Evolutionary conservation across 257 asterid species (phyloP).

Genomic region (Rehmannia glutinosa): DNA sequence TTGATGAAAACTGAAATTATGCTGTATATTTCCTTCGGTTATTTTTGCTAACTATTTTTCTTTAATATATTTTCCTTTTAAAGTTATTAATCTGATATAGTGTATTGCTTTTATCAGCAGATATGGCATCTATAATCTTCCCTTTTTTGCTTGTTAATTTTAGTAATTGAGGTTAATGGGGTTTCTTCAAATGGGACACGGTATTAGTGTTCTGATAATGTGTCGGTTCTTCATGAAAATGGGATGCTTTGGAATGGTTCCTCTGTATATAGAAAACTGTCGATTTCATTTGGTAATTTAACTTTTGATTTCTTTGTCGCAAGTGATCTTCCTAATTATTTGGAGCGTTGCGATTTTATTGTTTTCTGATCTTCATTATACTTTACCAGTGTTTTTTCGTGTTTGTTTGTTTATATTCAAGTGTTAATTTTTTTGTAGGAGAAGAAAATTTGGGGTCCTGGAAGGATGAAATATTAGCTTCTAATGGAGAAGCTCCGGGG

Average conservation of each 20-base stretch:
- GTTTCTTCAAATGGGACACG: conserved; percentile 5
- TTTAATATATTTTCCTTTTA: too few species aligned
- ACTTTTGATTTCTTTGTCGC: not conserved
- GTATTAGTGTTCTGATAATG: not conserved
- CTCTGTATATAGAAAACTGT: not conserved
- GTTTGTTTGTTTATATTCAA: not conserved
- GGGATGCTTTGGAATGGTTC: not conserved
- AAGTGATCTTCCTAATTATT: conserved; percentile 7
- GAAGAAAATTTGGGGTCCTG: conserved; percentile 61
- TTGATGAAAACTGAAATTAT: too few species aligned
- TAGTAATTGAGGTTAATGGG: conserved; percentile 1
- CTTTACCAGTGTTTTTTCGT: not conserved
- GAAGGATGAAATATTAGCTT: conserved; percentile 60
- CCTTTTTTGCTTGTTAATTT: not conserved
- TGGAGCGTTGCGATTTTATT: not conserved
- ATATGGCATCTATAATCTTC: not conserved
- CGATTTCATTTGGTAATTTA: not conserved
- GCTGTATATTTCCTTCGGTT: too few species aligned
- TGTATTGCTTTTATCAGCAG: not conserved
- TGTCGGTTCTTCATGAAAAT: not conserved
- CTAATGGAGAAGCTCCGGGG: conserved; percentile 61
- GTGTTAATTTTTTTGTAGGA: conserved; percentile 35
- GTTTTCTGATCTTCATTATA: not conserved
- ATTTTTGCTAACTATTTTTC: not conserved
- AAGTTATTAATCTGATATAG: not conserved